Percentiles rank a stretch among this genome's conserved stretches.
phyloP scores from a whole-genome alignment of 2,329 filamentous ascomycete species.

The Colletotrichum scovillei region DNA sequence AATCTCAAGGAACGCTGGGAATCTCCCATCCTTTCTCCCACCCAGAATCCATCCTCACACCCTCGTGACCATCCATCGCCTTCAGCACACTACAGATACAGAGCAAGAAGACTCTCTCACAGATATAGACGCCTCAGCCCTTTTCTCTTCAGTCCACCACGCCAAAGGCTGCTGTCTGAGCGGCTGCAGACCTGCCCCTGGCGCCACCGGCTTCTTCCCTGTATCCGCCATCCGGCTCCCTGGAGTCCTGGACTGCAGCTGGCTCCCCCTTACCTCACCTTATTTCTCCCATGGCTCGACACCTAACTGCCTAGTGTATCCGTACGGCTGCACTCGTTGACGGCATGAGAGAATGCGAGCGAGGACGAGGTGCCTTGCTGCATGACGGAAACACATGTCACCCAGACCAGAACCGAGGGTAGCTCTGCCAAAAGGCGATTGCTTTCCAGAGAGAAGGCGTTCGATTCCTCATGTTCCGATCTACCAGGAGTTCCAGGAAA shows the following conservation, averaged over 20 bases:
- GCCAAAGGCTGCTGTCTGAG: neutral
- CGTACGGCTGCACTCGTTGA: neutral
- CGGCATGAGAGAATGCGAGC: neutral
- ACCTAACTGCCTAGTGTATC: neutral
- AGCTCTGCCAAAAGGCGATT: neutral
- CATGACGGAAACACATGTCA: slow-evolving; percentile 14
- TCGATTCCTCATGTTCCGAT: neutral
- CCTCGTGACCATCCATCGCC: too few species aligned
- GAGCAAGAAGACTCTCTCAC: neutral
- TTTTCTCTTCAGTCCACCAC: slow-evolving; percentile 1
- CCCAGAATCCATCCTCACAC: neutral
- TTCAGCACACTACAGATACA: neutral
- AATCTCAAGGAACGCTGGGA: slow-evolving; percentile 5
- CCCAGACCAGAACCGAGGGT: neutral
- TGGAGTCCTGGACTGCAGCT: neutral
- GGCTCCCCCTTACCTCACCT: neutral
- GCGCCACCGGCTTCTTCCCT: slow-evolving; percentile 21
- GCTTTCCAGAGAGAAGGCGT: neutral
- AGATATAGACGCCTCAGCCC: neutral
- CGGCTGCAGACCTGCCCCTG: slow-evolving; percentile 13
- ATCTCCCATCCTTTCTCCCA: neutral
- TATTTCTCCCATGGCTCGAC: neutral
- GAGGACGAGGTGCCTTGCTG: neutral
- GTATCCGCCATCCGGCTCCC: neutral
- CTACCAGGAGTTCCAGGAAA: neutral